These are phyloP conservation scores for Blastobotrys apis DNA, from an alignment of 1,139 yeast species.

Conservation along the genomic window DNA sequence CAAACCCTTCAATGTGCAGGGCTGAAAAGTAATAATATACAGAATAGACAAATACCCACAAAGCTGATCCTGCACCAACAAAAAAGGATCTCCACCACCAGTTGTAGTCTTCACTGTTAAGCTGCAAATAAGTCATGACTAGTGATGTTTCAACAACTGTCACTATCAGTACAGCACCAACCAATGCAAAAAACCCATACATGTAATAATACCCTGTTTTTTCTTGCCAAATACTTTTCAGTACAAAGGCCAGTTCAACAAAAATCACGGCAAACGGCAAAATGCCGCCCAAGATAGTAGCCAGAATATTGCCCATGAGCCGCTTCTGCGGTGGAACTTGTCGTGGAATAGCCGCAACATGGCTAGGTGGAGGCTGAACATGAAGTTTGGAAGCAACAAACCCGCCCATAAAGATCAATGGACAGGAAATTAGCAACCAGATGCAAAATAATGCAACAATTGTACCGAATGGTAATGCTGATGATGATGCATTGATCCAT, in stretches of 20 bases:
- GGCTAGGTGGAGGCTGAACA: slow-evolving; percentile 22
- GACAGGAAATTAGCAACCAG: slow-evolving; percentile 64
- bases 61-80: slow-evolving; percentile 66
- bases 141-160: slow-evolving; percentile 73
- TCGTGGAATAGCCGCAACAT: slow-evolving; percentile 34
- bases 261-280: slow-evolving; percentile 78
- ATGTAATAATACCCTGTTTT: slow-evolving; percentile 73
- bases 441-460: slow-evolving; percentile 53
- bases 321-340: slow-evolving; percentile 41
- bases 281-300: slow-evolving; percentile 49
- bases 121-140: slow-evolving; percentile 60
- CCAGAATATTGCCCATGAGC: slow-evolving; percentile 28
- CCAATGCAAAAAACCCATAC: slow-evolving; percentile 71
- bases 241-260: slow-evolving; percentile 69
- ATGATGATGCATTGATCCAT: slow-evolving; percentile 73
- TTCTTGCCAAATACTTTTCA: slow-evolving; percentile 76
- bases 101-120: slow-evolving; percentile 56
- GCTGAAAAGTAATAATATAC: slow-evolving; percentile 54
- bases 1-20: slow-evolving; percentile 46
- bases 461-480: slow-evolving; percentile 74
- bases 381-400: slow-evolving; percentile 42
- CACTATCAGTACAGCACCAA: slow-evolving; percentile 54
- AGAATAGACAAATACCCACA: slow-evolving; percentile 67
- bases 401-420: slow-evolving; percentile 73
- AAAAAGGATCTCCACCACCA: slow-evolving; percentile 88